phyloP scores from a whole-genome alignment of 352 stramenopile species.

The Phytopythium chamaehyphon region DNA sequence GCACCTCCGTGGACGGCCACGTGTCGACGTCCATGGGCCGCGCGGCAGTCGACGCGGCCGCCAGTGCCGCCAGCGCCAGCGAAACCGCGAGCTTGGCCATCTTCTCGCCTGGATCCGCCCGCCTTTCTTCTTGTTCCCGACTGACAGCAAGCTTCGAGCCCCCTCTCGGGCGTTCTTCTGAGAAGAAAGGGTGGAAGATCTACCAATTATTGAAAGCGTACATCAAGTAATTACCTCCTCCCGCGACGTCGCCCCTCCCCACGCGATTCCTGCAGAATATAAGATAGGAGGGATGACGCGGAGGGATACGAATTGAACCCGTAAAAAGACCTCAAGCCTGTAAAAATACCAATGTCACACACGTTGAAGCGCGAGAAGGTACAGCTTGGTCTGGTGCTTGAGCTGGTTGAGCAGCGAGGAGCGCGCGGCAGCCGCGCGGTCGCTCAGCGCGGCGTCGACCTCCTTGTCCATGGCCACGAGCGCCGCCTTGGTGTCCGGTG shows the following conservation, averaged over 20 bases:
- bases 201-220: background rate
- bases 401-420: slow-evolving; percentile 61
- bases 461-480: slow-evolving; percentile 46
- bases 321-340: background rate
- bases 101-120: background rate
- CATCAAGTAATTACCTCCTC: background rate
- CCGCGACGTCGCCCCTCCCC: slow-evolving; percentile 1
- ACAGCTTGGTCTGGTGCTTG: slow-evolving; percentile 80
- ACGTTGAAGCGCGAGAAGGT: slow-evolving; percentile 58
- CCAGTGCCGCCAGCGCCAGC: slow-evolving; percentile 18
- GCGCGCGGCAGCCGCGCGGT: slow-evolving; percentile 33
- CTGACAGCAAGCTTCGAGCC: slow-evolving; percentile 4
- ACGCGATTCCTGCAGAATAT: background rate
- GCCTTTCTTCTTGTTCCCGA: slow-evolving; percentile 8
- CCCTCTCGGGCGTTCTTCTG: slow-evolving; percentile 13
- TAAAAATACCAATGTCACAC: slow-evolving; percentile 2
- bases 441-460: slow-evolving; percentile 30
- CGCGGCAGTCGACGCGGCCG: slow-evolving; percentile 15
- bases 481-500: slow-evolving; percentile 45
- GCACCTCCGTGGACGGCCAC: slow-evolving; percentile 80
- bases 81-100: slow-evolving; percentile 5
- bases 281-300: slow-evolving; percentile 1
- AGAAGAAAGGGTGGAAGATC: background rate
- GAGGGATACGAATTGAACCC: background rate
- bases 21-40: slow-evolving; percentile 76